Base-by-base conservation (phyloP, 768 basidiomycete genomes). In the Tricholoma sp. region DNA sequence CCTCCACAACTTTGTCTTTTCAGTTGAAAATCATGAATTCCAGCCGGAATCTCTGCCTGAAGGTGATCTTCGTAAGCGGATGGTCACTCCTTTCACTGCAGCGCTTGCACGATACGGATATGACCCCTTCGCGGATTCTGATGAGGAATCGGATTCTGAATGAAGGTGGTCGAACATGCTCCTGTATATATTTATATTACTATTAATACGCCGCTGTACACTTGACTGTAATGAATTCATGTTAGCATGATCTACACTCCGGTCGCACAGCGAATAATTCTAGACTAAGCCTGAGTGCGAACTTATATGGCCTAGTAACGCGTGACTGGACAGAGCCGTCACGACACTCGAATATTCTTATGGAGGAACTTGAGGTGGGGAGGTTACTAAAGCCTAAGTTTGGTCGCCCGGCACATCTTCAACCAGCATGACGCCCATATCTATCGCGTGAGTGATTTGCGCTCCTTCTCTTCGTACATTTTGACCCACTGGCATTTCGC, bases 361-460 rank as follows among this genome's bases (percentile, higher is more conserved):
- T 32, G 31, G 31, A 32, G 31, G 10, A 32, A 16, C 24, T 27
- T 27, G 5, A 27, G 24, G 24, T 27, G 5, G 24, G 24, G 24
- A 27, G 14, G 35, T 35, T 14, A 14, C 4, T 35, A 35, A n/a
- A n/a, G n/a, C n/a, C n/a, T n/a, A n/a, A n/a, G n/a, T 35, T 12
- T 14, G 35, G 10, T 35, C 35, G 4, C 35, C 5, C 35, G 11
- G 6, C n/a, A 11, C 24, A 5, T 49, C 10, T 9, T 4, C 9
- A n/a, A 21, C 29, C 31, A 31, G 14, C 46, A 74, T 73, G 73
- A 55, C 69, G 24, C 69, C 69, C 12, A 68, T 73, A 37, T 71
- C 72, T 53, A 74, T 75, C 56, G 74, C 74, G 74, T 74, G 51
- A 18, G 74, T 66, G 34, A 43, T 11, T 22, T 21, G 32, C 27